These are phyloP conservation scores for Raffaelea deltoideospora DNA, from an alignment of 2,329 filamentous ascomycete genomes.

Conservation along the genomic window DNA sequence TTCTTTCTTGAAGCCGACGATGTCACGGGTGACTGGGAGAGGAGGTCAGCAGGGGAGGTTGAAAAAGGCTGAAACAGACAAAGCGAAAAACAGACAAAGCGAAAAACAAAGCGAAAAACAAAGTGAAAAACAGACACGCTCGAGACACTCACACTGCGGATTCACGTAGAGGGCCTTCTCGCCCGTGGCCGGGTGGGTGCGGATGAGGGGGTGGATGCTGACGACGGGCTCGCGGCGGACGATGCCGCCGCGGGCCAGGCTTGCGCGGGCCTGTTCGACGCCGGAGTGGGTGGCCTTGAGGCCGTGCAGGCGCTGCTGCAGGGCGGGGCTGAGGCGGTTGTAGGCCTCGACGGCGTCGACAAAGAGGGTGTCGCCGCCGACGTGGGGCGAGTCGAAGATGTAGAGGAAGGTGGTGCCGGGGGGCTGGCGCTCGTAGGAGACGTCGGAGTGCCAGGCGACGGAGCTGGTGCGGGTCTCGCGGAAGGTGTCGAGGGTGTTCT, in stretches of 20 bases:
- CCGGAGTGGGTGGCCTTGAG: constrained; percentile 70
- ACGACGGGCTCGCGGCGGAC: constrained; percentile 62
- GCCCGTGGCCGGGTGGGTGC: constrained; percentile 69
- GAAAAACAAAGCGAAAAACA: not conserved
- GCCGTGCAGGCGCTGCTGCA: constrained; percentile 67
- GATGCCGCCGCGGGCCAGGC: constrained; percentile 50
- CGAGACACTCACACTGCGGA: constrained; percentile 52
- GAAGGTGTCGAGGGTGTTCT: constrained; percentile 47
- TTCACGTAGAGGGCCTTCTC: constrained; percentile 78
- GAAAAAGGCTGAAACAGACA: not conserved
- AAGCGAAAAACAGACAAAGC: not conserved
- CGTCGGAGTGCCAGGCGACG: constrained; percentile 79
- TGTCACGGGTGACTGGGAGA: constrained; percentile 56
- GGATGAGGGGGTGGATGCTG: constrained; percentile 60
- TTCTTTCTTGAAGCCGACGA: constrained; percentile 74
- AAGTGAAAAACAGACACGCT: constrained; percentile 24
- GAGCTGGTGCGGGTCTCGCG: constrained; percentile 58
- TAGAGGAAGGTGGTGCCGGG: constrained; percentile 85
- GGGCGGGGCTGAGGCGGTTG: constrained; percentile 60
- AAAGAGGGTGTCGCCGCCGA: constrained; percentile 77
- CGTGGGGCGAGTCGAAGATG: constrained; percentile 64
- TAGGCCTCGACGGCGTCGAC: constrained; percentile 70
- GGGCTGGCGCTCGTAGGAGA: constrained; percentile 77
- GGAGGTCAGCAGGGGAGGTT: not conserved
- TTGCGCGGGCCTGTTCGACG: constrained; percentile 61